Conservation (phyloP, 768 basidiomycete species). For the Mrakia gelida region DNA sequence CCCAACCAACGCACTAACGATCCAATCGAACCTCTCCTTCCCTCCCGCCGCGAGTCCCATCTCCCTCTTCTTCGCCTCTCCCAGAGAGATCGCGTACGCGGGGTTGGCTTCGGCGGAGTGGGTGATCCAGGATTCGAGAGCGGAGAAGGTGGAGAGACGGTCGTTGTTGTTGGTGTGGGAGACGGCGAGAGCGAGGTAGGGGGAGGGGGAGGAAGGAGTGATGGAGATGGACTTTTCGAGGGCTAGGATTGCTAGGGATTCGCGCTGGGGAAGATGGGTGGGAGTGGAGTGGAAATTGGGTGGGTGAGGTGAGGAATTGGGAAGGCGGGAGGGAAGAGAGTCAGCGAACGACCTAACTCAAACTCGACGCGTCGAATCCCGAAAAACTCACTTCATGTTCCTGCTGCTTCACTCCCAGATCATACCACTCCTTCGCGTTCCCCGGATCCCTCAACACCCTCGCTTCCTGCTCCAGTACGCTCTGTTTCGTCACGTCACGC, state of each 20-base stretch:
- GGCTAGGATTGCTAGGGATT: conserved; percentile 81
- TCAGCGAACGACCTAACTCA: too few species aligned
- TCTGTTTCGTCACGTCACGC: conserved; percentile 50
- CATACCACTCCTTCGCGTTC: conserved; percentile 75
- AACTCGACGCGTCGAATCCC: too few species aligned
- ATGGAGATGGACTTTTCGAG: conserved; percentile 74
- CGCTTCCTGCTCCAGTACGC: conserved; percentile 82
- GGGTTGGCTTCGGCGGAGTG: conserved; percentile 37
- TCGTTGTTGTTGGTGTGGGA: conserved; percentile 87
- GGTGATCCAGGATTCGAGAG: conserved; percentile 77
- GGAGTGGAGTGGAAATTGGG: not conserved
- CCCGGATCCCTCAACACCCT: conserved; percentile 70
- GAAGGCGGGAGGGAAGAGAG: not conserved
- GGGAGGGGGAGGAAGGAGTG: conserved; percentile 63
- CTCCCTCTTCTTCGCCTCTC: conserved; percentile 46
- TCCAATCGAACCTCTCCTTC: conserved; percentile 43
- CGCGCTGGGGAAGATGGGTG: conserved; percentile 49
- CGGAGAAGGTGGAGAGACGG: conserved; percentile 64
- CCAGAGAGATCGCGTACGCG: conserved; percentile 36
- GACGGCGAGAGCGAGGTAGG: conserved; percentile 87
- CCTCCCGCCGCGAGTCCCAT: conserved; percentile 39
- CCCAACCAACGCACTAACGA: conserved; percentile 73
- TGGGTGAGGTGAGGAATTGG: not conserved
- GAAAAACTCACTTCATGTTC: conserved; percentile 64
- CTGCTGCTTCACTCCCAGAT: conserved; percentile 93